phyloP scores from a whole-genome alignment of 2,329 filamentous ascomycete genomes.

The Aspergillus viridinutans region DNA sequence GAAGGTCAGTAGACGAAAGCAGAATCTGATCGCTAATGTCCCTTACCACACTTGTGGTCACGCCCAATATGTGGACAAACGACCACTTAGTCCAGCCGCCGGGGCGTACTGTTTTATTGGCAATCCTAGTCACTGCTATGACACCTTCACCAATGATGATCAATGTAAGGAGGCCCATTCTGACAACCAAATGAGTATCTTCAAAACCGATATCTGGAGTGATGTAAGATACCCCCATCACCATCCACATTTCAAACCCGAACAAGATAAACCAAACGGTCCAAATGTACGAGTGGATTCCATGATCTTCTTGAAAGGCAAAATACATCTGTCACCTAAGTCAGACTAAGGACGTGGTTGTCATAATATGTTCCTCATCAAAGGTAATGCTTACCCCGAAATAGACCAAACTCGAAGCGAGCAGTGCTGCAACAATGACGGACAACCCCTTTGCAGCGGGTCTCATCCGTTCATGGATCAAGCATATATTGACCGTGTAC shows the following conservation, averaged over 20 bases:
- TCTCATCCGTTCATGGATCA: slow-evolving; percentile 25
- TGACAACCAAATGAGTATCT: slow-evolving; percentile 59
- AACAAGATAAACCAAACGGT: slow-evolving; percentile 55
- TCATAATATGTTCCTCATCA: neutral
- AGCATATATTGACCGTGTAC: slow-evolving; percentile 43
- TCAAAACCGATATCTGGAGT: slow-evolving; percentile 58
- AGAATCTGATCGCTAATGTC: neutral
- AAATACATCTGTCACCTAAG: slow-evolving; percentile 29
- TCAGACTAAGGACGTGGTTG: slow-evolving; percentile 2
- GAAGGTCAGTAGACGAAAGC: slow-evolving; percentile 5
- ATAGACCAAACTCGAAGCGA: slow-evolving; percentile 25
- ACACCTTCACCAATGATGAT: slow-evolving; percentile 65
- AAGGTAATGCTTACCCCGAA: slow-evolving; percentile 19
- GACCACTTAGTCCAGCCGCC: slow-evolving; percentile 39
- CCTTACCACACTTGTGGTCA: slow-evolving; percentile 36
- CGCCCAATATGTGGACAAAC: slow-evolving; percentile 36
- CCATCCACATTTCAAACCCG: slow-evolving; percentile 49
- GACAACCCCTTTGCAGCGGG: slow-evolving; percentile 23
- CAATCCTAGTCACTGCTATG: slow-evolving; percentile 55
- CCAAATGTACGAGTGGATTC: slow-evolving; percentile 34
- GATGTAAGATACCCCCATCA: slow-evolving; percentile 51
- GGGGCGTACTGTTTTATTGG: slow-evolving; percentile 47
- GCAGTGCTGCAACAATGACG: slow-evolving; percentile 27
- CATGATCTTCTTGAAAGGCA: slow-evolving; percentile 23
- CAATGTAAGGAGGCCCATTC: slow-evolving; percentile 60